A percentile compares a stretch with the other conserved stretches of the same genome.
phyloP scores from a whole-genome alignment of 2,329 filamentous ascomycete genomes.

The Chaetothyriales sp. region DNA sequence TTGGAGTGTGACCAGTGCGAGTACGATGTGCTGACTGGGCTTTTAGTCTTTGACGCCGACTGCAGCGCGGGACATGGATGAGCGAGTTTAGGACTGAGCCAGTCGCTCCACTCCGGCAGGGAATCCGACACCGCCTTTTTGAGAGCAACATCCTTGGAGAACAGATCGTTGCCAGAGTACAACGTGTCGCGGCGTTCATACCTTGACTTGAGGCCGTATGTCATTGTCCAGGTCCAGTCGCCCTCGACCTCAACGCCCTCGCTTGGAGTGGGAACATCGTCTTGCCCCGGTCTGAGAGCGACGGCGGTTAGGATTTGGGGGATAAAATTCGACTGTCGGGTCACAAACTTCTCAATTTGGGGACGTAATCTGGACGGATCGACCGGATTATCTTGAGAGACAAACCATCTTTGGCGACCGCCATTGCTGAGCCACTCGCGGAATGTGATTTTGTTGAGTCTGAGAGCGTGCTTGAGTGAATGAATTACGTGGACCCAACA shows the following conservation, averaged over 20 bases:
- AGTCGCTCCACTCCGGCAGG: not conserved
- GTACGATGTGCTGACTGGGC: not conserved
- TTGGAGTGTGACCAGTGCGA: not conserved
- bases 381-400: slow-evolving; percentile 8
- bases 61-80: not conserved
- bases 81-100: not conserved
- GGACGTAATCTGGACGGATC: slow-evolving; percentile 7
- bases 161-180: not conserved
- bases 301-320: slow-evolving; percentile 9
- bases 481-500: slow-evolving; percentile 13
- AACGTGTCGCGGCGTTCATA: not conserved
- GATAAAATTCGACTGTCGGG: slow-evolving; percentile 5
- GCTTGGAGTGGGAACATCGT: slow-evolving; percentile 9
- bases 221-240: slow-evolving; percentile 14
- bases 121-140: not conserved
- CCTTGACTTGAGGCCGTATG: slow-evolving; percentile 3
- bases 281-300: slow-evolving; percentile 11
- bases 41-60: not conserved
- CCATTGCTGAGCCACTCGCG: slow-evolving; percentile 14
- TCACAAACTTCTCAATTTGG: slow-evolving; percentile 10
- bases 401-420: slow-evolving; percentile 14
- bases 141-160: not conserved
- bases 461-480: slow-evolving; percentile 7
- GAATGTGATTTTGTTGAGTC: slow-evolving; percentile 9
- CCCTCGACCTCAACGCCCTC: slow-evolving; percentile 11